phyloP scores from a whole-genome alignment of 2,329 filamentous ascomycete genomes.

The Scortechinia acanthostroma region DNA sequence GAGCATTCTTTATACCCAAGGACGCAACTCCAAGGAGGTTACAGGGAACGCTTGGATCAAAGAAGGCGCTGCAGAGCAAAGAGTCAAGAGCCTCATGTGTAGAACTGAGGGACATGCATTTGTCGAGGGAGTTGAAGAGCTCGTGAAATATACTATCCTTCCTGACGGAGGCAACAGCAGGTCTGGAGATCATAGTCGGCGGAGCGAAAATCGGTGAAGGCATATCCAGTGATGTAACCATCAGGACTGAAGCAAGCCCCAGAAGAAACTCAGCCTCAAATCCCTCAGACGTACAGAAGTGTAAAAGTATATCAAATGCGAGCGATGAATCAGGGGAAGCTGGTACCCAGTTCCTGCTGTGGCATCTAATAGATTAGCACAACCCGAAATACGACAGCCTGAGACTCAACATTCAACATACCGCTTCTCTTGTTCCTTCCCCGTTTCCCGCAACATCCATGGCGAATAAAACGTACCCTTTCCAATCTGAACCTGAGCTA shows the following conservation, averaged over 20 bases:
- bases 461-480: conserved; percentile 4
- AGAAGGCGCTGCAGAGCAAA: conserved; percentile 12
- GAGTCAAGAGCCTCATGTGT: conserved; percentile 12
- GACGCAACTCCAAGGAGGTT: conserved; percentile 10
- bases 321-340: conserved; percentile 6
- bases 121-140: conserved; percentile 9
- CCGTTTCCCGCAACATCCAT: not conserved
- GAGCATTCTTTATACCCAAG: conserved; percentile 8
- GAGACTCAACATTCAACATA: not conserved
- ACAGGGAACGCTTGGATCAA: conserved; percentile 12
- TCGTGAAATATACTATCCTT: conserved; percentile 3
- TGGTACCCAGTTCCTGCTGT: conserved; percentile 3
- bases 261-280: conserved; percentile 7
- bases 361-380: too few species aligned
- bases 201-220: conserved; percentile 7
- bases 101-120: conserved; percentile 10
- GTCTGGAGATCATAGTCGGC: conserved; percentile 5
- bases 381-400: not conserved
- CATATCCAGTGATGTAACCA: conserved; percentile 7
- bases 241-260: conserved; percentile 6
- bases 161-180: not conserved
- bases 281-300: conserved; percentile 8
- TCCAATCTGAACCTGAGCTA: conserved; percentile 3
- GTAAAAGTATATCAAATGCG: conserved; percentile 9
- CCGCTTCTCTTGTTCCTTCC: not conserved